These are phyloP conservation scores for Phytopythium aichiense DNA, from an alignment of 352 stramenopile genomes.

Conservation along the genomic window DNA sequence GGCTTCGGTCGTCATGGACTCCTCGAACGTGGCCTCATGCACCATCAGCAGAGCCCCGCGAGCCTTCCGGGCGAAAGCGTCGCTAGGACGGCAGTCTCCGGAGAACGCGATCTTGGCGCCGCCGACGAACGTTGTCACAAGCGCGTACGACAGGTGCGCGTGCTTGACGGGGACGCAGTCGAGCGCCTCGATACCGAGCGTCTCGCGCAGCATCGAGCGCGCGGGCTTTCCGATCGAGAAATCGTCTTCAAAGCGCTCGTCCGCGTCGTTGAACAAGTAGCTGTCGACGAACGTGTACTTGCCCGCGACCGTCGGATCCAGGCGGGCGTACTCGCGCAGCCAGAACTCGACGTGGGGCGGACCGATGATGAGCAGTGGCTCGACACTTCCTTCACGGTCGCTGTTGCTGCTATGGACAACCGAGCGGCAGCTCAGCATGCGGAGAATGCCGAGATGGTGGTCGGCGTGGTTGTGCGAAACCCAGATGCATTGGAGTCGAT, in stretches of 20 bases:
- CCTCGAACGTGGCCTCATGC: slow-evolving; percentile 98
- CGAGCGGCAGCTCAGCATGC: slow-evolving; percentile 80
- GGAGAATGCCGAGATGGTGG: slow-evolving; percentile 94
- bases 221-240: slow-evolving; percentile 31
- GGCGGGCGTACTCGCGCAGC: slow-evolving; percentile 87
- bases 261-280: slow-evolving; percentile 69
- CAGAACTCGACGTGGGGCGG: slow-evolving; percentile 87
- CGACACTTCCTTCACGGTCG: slow-evolving; percentile 15
- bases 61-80: slow-evolving; percentile 45
- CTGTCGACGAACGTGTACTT: slow-evolving; percentile 91
- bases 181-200: slow-evolving; percentile 42
- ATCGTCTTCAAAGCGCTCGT: slow-evolving; percentile 22
- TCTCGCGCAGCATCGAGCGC: slow-evolving; percentile 31
- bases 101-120: slow-evolving; percentile 91
- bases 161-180: slow-evolving; percentile 85
- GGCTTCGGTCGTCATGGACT: slow-evolving; percentile 91
- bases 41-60: slow-evolving; percentile 89
- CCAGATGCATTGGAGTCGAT: slow-evolving; percentile 91
- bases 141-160: slow-evolving; percentile 87
- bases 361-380: slow-evolving; percentile 90
- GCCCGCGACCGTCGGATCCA: slow-evolving; percentile 70
- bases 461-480: slow-evolving; percentile 98
- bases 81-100: slow-evolving; percentile 92
- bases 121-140: slow-evolving; percentile 70
- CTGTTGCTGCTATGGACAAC: background rate